phyloP scores from a whole-genome alignment of 2,329 filamentous ascomycete species.

The Cordyceps farinosa region DNA sequence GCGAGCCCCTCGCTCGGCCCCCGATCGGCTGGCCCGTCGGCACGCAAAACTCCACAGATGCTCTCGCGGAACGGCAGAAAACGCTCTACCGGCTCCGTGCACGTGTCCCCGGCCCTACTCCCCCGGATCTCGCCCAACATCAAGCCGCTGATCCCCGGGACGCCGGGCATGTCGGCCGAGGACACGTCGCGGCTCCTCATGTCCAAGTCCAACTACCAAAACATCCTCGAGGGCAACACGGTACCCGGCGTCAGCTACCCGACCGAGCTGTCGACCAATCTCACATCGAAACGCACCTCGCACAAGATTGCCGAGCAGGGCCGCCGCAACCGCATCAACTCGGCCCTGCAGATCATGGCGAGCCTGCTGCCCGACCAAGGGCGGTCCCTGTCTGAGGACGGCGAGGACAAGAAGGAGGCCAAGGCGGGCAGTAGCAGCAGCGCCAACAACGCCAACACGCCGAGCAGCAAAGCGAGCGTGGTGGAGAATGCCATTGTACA shows the following conservation, averaged over 20 bases:
- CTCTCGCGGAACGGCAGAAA: constrained; percentile 62
- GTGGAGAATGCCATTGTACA: constrained; percentile 97
- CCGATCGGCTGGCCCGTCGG: constrained; percentile 43
- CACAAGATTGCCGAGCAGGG: constrained; percentile 99
- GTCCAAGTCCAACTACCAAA: constrained; percentile 96
- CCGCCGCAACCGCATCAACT: constrained; percentile 90
- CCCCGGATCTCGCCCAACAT: constrained; percentile 93
- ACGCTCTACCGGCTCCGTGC: constrained; percentile 67
- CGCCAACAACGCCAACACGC: constrained; percentile 38
- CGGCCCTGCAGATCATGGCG: constrained; percentile 87
- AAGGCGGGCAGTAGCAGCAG: constrained; percentile 34
- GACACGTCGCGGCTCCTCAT: constrained; percentile 73
- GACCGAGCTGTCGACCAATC: constrained; percentile 83
- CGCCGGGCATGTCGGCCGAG: constrained; percentile 49
- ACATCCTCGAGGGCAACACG: constrained; percentile 88
- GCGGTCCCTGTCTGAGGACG: constrained; percentile 38
- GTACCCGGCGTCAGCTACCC: constrained; percentile 89
- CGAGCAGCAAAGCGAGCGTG: constrained; percentile 90
- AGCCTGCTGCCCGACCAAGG: constrained; percentile 67
- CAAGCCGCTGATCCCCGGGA: constrained; percentile 76
- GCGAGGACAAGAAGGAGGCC: constrained; percentile 46
- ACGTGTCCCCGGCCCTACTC: constrained; percentile 80
- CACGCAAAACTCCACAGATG: constrained; percentile 53
- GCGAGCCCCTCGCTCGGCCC: constrained; percentile 63
- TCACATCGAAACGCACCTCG: constrained; percentile 93